phyloP scores from a whole-genome alignment of 257 asterid species.

The Rauvolfia tetraphylla region DNA sequence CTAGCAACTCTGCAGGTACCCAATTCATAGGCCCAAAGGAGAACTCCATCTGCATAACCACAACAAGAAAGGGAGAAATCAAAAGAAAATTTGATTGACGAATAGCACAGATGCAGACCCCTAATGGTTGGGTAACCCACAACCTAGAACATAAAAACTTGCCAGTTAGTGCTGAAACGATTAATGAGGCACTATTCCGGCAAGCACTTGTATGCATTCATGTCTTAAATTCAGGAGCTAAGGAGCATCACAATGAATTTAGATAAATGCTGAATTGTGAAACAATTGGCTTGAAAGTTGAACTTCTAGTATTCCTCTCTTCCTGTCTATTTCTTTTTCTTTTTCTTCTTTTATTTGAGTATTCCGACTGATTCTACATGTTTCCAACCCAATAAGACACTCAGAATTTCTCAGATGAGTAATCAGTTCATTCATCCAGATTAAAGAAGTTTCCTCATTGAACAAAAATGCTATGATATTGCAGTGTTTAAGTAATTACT shows the following conservation, averaged over 20 bases:
- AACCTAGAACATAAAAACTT: background rate
- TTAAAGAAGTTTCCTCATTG: background rate
- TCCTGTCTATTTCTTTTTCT: background rate
- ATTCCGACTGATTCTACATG: background rate
- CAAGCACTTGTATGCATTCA: background rate
- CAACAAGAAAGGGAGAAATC: slow-evolving; percentile 13
- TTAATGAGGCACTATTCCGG: background rate
- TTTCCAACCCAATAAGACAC: background rate
- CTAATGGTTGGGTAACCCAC: background rate
- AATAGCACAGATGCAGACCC: background rate
- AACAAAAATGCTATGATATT: background rate
- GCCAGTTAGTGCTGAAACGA: background rate
- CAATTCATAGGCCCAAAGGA: slow-evolving; percentile 83
- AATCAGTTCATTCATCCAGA: background rate
- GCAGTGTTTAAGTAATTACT: background rate
- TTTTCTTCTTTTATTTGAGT: too few species aligned
- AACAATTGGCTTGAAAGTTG: background rate
- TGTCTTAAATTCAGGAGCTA: background rate
- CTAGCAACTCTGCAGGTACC: slow-evolving; percentile 67
- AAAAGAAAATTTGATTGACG: background rate
- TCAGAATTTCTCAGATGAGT: background rate
- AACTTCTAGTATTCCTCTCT: background rate
- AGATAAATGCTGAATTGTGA: background rate
- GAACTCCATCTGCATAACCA: slow-evolving; percentile 80
- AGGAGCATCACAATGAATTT: background rate